Evolutionary conservation across 192 early-diverging fungal genomes (phyloP).

Genomic region (Backusella circina): DNA sequence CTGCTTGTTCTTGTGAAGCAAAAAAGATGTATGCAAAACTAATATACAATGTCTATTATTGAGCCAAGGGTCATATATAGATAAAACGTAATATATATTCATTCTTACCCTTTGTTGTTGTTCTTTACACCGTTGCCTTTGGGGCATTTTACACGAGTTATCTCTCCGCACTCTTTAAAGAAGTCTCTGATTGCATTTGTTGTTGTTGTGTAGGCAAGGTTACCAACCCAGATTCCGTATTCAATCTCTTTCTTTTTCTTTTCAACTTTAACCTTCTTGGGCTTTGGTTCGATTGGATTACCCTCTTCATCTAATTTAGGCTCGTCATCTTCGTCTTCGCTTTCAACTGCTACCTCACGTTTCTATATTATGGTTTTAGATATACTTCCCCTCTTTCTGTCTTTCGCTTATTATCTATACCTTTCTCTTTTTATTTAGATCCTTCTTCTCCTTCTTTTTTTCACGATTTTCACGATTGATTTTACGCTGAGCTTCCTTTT

Average conservation of each 20-base stretch:
- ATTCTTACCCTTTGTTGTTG: slow-evolving; percentile 37
- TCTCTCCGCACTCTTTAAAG: slow-evolving; percentile 48
- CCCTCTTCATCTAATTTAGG: slow-evolving; percentile 38
- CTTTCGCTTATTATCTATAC: slow-evolving; percentile 17
- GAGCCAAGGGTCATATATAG: no score
- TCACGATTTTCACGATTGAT: slow-evolving; percentile 36
- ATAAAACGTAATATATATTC: background rate
- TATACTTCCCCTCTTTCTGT: background rate
- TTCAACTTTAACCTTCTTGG: slow-evolving; percentile 15
- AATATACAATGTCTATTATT: background rate
- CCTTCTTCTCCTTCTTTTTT: slow-evolving; percentile 39
- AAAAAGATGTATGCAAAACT: slow-evolving; percentile 78
- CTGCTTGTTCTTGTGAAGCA: slow-evolving; percentile 44
- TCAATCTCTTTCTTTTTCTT: slow-evolving; percentile 17
- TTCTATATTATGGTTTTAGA: slow-evolving; percentile 14
- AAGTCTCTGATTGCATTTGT: slow-evolving; percentile 53
- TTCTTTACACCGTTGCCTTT: slow-evolving; percentile 38
- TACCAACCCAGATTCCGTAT: slow-evolving; percentile 72
- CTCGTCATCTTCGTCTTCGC: slow-evolving; percentile 36
- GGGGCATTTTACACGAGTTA: slow-evolving; percentile 48
- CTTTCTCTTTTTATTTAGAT: slow-evolving; percentile 40
- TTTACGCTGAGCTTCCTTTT: slow-evolving; percentile 22
- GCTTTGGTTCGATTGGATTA: slow-evolving; percentile 37
- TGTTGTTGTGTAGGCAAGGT: slow-evolving; percentile 58
- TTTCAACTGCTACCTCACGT: slow-evolving; percentile 29